Conservation (phyloP, 148 eudicot genomes). For the Rhododendron mucronatum region DNA sequence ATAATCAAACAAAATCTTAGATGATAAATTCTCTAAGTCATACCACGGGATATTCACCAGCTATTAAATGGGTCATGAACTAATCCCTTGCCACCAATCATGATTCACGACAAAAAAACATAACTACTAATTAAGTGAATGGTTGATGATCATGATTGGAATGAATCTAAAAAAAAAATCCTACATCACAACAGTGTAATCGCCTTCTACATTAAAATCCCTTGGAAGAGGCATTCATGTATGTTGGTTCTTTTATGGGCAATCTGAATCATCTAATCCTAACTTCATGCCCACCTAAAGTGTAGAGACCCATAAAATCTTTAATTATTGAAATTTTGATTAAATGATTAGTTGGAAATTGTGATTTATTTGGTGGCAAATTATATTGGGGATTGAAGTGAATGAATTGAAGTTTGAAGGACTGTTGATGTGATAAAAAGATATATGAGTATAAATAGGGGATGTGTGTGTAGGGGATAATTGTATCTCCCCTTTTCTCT, state of each 20-base stretch:
- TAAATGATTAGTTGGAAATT: no score
- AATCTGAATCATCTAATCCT: slow-evolving; percentile 6
- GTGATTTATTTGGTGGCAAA: no score
- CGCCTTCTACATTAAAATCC: neutral
- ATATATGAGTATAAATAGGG: no score
- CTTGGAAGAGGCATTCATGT: neutral
- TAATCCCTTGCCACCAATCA: neutral
- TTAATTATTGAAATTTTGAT: no score
- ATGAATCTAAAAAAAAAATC: neutral
- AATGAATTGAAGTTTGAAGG: no score
- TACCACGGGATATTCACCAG: neutral
- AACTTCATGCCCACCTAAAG: slow-evolving; percentile 48
- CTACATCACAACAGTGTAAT: neutral
- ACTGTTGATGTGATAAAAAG: no score
- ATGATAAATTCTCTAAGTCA: neutral
- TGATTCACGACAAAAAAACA: neutral
- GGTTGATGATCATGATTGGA: neutral
- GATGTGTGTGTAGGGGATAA: no score
- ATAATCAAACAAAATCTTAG: neutral
- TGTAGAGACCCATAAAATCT: no score
- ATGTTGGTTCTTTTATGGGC: slow-evolving; percentile 13
- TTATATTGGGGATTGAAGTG: no score
- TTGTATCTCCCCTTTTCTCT: no score
- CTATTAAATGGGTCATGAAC: neutral
- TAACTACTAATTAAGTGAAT: neutral